Evolutionary conservation across 352 stramenopile species (phyloP).

Genomic region (Phytopythium ostracodes): DNA sequence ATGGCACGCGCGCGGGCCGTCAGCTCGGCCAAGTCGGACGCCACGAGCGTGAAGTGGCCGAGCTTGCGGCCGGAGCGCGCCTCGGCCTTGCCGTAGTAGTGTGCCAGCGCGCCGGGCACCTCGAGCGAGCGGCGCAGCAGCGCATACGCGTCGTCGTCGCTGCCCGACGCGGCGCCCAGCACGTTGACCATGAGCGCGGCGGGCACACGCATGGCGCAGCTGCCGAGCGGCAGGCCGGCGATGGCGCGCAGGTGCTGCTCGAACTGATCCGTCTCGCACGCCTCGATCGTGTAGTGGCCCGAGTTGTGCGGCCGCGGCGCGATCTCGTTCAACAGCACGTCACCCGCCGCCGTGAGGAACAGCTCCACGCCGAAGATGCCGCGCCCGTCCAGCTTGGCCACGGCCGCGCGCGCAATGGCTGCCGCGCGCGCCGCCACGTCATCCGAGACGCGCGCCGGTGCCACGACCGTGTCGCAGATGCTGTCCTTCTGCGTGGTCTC

Average conservation of each 20-base stretch:
- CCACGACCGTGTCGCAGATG: conserved; percentile 96
- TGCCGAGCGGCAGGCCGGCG: conserved; percentile 91
- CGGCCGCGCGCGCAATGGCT: conserved; percentile 54
- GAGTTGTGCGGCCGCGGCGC: conserved; percentile 97
- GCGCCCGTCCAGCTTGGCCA: conserved; percentile 80
- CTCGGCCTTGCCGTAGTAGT: conserved; percentile 96
- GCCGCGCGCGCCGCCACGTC: conserved; percentile 40
- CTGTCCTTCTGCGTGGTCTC: conserved; percentile 97
- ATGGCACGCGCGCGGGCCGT: conserved; percentile 56
- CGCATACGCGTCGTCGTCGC: conserved; percentile 81
- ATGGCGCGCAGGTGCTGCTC: conserved; percentile 97
- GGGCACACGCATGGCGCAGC: conserved; percentile 89
- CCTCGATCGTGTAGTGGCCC: conserved; percentile 99
- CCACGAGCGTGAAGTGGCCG: conserved; percentile 96
- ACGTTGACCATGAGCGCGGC: conserved; percentile 92
- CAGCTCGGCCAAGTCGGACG: conserved; percentile 81
- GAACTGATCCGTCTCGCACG: conserved; percentile 97
- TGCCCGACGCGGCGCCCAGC: conserved; percentile 55
- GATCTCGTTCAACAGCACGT: conserved; percentile 97
- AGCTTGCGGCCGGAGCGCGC: conserved; percentile 94
- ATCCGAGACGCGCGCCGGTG: conserved; percentile 72
- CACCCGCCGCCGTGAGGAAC: conserved; percentile 87
- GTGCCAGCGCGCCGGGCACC: conserved; percentile 86
- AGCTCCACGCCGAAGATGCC: conserved; percentile 98
- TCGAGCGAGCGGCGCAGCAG: conserved; percentile 55